phyloP scores from a whole-genome alignment of 345 rosid species.

The Schrenkiella parvula region DNA sequence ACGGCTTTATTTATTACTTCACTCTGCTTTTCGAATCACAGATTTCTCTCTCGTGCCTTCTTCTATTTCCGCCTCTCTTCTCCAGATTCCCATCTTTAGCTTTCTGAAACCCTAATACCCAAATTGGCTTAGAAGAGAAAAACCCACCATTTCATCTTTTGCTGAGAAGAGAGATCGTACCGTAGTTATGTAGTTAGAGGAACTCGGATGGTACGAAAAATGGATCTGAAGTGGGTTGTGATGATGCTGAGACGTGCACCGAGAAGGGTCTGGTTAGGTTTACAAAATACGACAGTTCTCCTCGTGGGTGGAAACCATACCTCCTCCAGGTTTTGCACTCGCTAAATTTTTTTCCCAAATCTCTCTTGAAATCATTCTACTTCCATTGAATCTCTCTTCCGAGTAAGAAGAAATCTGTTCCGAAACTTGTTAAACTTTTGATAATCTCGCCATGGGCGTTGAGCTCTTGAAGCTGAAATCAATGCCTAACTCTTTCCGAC shows the following conservation, averaged over 20 bases:
- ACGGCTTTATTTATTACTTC: slow-evolving; percentile 29
- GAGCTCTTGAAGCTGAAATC: slow-evolving; percentile 42
- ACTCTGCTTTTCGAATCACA: neutral
- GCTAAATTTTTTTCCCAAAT: slow-evolving; percentile 35
- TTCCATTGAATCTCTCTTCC: neutral
- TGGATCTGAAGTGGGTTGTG: slow-evolving; percentile 44
- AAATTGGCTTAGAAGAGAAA: slow-evolving; percentile 26
- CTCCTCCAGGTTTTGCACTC: slow-evolving; percentile 96
- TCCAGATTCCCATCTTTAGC: neutral
- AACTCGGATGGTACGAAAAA: slow-evolving; percentile 26
- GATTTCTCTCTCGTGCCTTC: slow-evolving; percentile 3
- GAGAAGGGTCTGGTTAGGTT: slow-evolving; percentile 62
- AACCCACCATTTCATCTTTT: slow-evolving; percentile 16
- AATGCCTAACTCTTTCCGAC: slow-evolving; percentile 45
- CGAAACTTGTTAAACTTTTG: neutral
- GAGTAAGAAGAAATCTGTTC: neutral
- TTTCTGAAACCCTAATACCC: slow-evolving; percentile 9
- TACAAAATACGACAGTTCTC: slow-evolving; percentile 68
- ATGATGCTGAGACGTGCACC: slow-evolving; percentile 42
- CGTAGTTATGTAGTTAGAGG: slow-evolving; percentile 9
- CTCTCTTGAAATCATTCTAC: slow-evolving; percentile 28
- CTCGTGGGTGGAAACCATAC: slow-evolving; percentile 99
- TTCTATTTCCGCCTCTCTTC: neutral
- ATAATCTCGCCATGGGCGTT: slow-evolving; percentile 40
- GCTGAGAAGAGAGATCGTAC: slow-evolving; percentile 11